These are phyloP conservation scores for Trichoderma atrobrunneum DNA, from an alignment of 2,329 filamentous ascomycete species.

Conservation along the genomic window DNA sequence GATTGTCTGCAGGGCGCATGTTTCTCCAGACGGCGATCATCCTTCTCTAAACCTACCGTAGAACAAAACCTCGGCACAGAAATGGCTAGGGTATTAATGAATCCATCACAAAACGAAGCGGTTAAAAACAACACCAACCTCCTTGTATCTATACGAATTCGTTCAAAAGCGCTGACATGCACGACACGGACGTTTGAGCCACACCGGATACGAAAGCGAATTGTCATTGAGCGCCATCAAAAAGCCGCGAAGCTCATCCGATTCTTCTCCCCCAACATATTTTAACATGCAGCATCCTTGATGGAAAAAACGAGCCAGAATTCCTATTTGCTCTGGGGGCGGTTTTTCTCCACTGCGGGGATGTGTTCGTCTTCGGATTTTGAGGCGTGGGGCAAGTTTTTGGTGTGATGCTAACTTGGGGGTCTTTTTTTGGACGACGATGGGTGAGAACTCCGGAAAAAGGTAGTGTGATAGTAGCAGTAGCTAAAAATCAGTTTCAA, in stretches of 20 bases:
- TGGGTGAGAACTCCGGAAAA: neutral
- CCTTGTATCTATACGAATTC: neutral
- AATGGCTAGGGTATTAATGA: neutral
- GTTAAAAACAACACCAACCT: neutral
- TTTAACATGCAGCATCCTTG: neutral
- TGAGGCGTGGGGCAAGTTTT: neutral
- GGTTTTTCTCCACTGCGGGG: conserved; percentile 6
- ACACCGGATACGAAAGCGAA: neutral
- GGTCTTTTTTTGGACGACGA: neutral
- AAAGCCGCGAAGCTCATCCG: neutral
- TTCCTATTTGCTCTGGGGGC: neutral
- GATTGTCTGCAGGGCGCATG: neutral
- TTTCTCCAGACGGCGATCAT: neutral
- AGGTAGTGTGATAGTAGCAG: neutral
- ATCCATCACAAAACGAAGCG: neutral
- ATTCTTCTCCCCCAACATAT: neutral
- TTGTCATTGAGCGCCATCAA: neutral
- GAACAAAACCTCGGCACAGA: neutral
- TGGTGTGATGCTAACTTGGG: neutral
- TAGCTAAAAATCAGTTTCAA: neutral
- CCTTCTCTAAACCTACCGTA: neutral
- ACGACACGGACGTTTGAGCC: neutral
- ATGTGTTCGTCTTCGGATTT: neutral
- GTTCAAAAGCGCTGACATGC: neutral
- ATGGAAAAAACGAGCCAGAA: neutral